Evolutionary conservation across 2,329 filamentous ascomycete genomes (phyloP).

Genomic region (Neofusicoccum cordaticola): DNA sequence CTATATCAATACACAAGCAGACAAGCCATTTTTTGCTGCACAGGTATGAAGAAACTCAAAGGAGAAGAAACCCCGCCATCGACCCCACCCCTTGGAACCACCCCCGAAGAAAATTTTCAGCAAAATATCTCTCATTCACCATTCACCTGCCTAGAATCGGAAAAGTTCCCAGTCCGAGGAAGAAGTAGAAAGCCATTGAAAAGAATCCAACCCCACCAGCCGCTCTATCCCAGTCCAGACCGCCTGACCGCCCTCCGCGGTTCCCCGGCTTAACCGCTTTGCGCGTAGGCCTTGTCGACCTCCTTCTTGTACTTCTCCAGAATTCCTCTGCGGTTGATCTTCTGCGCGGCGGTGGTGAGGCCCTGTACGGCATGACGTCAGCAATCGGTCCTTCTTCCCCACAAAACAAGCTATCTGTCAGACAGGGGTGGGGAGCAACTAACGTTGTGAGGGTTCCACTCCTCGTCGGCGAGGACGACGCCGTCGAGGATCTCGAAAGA

Average conservation of each 20-base stretch:
- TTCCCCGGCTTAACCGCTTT: background rate
- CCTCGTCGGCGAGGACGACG: slow-evolving; percentile 76
- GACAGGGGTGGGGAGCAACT: slow-evolving; percentile 41
- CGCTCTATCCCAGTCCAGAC: background rate
- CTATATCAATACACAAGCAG: background rate
- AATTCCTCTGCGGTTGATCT: slow-evolving; percentile 51
- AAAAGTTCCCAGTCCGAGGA: background rate
- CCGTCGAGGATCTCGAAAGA: slow-evolving; percentile 73
- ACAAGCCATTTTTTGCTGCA: background rate
- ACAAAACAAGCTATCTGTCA: background rate
- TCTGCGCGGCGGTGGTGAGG: slow-evolving; percentile 52
- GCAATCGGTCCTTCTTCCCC: slow-evolving; percentile 12
- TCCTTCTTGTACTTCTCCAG: slow-evolving; percentile 52
- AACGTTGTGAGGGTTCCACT: slow-evolving; percentile 84
- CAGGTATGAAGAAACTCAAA: background rate
- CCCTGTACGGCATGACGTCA: slow-evolving; percentile 34
- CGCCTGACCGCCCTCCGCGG: background rate
- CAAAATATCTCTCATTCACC: background rate
- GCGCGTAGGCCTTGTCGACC: slow-evolving; percentile 47
- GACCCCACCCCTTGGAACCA: background rate
- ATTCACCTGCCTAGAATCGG: background rate
- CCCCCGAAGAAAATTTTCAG: too few relatives aligned
- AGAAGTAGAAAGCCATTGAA: background rate
- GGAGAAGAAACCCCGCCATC: background rate
- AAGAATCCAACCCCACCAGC: background rate